These are phyloP conservation scores for Yamadazyma dendronema DNA, from an alignment of 1,139 yeast species.

Conservation along the genomic window DNA sequence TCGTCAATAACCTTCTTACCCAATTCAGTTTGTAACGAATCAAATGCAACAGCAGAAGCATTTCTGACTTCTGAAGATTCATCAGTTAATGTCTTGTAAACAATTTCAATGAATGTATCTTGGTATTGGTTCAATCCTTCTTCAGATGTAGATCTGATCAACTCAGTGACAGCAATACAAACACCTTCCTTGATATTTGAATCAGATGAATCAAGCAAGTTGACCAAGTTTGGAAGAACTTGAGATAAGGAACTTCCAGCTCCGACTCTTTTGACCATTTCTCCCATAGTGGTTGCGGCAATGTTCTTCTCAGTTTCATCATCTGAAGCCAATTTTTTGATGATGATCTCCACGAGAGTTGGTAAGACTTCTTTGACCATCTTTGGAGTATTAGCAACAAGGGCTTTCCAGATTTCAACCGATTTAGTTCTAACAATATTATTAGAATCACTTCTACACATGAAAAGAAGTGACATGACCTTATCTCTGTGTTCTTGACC, in stretches of 20 bases:
- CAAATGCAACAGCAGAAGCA: conserved; percentile 91
- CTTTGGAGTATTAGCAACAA: conserved; percentile 94
- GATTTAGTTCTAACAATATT: conserved; percentile 87
- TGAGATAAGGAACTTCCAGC: conserved; percentile 74
- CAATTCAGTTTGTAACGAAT: conserved; percentile 73
- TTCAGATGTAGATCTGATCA: conserved; percentile 69
- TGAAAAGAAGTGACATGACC: conserved; percentile 77
- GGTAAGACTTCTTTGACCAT: conserved; percentile 94
- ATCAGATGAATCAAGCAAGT: conserved; percentile 62
- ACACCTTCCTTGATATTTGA: conserved; percentile 89
- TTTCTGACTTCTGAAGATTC: conserved; percentile 71
- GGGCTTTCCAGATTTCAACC: conserved; percentile 95
- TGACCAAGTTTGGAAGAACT: conserved; percentile 80
- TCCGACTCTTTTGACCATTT: conserved; percentile 93
- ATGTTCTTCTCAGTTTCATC: conserved; percentile 79
- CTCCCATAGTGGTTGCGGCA: conserved; percentile 94
- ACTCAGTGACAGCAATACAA: conserved; percentile 87
- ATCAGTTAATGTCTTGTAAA: conserved; percentile 79
- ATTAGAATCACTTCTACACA: conserved; percentile 90
- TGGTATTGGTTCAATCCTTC: conserved; percentile 68
- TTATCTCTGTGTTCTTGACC: conserved; percentile 90
- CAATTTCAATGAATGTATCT: conserved; percentile 66
- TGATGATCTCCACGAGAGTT: conserved; percentile 74
- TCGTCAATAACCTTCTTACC: conserved; percentile 89
- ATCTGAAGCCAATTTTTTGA: conserved; percentile 76